Base-by-base conservation (phyloP, 768 basidiomycete species). In the Pulveroboletus sp. region DNA sequence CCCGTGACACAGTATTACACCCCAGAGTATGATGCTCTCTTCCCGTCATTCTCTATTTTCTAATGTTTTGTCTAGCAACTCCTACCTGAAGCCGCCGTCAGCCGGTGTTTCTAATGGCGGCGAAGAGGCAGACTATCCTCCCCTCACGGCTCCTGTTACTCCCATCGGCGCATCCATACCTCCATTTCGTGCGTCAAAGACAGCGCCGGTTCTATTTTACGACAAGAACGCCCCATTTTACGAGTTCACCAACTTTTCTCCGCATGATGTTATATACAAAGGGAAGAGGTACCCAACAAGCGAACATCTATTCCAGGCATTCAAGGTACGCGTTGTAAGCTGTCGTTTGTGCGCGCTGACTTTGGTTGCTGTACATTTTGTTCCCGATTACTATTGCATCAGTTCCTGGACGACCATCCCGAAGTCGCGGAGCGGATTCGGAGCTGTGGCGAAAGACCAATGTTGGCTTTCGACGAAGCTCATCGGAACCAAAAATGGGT, bases 271-370 rank as follows among this genome's bases (percentile, higher is more conserved):
- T 10, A 56, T 70, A 10, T 82, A 85, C 61, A 74, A 79, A 27
- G 80, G 80, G 34, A 83, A 80, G 60, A 72, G 67, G 45, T 89
- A 87, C 59, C 84, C 85, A 2, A 89, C 86, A 1, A 84, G 84
- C 59, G 87, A 87, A 61, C 87, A 88, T 64, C 75, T 88, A 11
- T 88, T 86, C 58, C 86, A 88, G 56, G 82, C 86, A 3, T 77
- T 87, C 69, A 87, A 86, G 63, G 84, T 82, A 46, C 11, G 64
- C 43, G 10, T 38, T 48, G 2, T 11, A 14, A 11, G 1, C 16
- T 38, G 40, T 21, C 10, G 20, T 7, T 45, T 25, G 9, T 23
- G 21, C 7, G 19, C 40, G 8, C 37, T 50, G 46, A 48, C 31
- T 1, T 16, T 49, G 25, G 1, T 24, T 20, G 35, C 39, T 29